These are phyloP conservation scores for Psidium friedrichsthalianum DNA, from an alignment of 345 rosid species.

Conservation along the genomic window DNA sequence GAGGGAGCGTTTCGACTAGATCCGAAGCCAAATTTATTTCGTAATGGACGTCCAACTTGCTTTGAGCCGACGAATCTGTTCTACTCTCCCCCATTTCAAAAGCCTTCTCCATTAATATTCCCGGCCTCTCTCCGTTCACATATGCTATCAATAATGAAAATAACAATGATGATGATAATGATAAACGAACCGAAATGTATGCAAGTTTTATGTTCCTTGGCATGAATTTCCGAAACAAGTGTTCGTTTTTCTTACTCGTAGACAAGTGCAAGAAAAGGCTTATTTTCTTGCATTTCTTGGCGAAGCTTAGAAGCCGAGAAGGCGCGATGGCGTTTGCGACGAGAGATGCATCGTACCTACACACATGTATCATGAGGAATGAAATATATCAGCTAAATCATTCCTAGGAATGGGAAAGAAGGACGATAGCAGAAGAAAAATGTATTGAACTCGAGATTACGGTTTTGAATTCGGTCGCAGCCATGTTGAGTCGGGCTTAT, in stretches of 20 bases:
- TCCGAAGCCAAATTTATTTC: slow-evolving; percentile 28
- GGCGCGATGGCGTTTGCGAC: slow-evolving; percentile 6
- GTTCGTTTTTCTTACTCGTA: background rate
- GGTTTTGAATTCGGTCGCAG: background rate
- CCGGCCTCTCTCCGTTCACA: background rate
- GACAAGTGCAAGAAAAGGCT: slow-evolving; percentile 18
- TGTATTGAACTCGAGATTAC: background rate
- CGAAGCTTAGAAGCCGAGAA: slow-evolving; percentile 2
- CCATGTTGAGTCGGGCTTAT: background rate
- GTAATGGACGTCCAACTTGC: slow-evolving; percentile 8
- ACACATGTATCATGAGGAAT: background rate
- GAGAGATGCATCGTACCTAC: slow-evolving; percentile 16
- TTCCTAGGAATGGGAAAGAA: background rate
- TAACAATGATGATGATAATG: background rate
- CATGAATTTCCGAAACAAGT: background rate
- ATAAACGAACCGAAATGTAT: background rate
- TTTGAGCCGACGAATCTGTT: background rate
- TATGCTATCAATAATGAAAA: background rate
- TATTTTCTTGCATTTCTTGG: slow-evolving; percentile 14
- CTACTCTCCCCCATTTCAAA: background rate
- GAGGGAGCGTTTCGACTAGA: background rate
- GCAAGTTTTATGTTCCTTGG: background rate
- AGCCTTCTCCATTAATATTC: background rate
- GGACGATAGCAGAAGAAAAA: background rate
- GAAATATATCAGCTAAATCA: background rate